Evolutionary conservation across 2,329 filamentous ascomycete genomes (phyloP).

Genomic region (Cladorrhinum sp.): DNA sequence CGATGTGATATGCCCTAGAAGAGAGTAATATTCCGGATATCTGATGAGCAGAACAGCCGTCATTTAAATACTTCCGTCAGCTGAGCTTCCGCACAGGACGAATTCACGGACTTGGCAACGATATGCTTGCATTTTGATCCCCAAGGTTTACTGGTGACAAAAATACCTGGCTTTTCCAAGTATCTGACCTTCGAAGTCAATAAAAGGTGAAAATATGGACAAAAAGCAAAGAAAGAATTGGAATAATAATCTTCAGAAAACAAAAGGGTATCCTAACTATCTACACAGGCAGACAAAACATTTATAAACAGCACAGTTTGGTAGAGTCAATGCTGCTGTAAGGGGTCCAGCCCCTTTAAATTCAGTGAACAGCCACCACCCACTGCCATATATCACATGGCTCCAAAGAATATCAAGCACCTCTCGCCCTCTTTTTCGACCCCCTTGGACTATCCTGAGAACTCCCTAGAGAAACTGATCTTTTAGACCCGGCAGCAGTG

Average conservation of each 20-base stretch:
- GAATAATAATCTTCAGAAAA: not conserved
- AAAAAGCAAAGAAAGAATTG: not conserved
- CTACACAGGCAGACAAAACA: not conserved
- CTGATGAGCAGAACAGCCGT: no score
- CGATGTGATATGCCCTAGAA: no score
- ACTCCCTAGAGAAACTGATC: slow-evolving; percentile 7
- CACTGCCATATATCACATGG: not conserved
- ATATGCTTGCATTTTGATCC: no score
- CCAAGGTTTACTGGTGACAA: no score
- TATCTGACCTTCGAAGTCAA: no score
- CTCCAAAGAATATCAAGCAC: not conserved
- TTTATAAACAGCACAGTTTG: not conserved
- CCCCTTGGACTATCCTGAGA: slow-evolving; percentile 1
- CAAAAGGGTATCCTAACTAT: not conserved
- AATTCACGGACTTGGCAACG: no score
- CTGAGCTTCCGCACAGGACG: no score
- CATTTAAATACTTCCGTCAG: no score
- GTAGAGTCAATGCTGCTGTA: not conserved
- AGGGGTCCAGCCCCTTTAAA: not conserved
- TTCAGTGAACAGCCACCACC: no score
- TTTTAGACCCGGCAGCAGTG: slow-evolving; percentile 13
- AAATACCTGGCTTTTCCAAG: no score
- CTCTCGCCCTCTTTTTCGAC: slow-evolving; percentile 12
- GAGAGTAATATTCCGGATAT: no score
- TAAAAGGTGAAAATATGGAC: no score